Conservation (phyloP, 495 filamentous ascomycete genomes). For the Margaritispora aquatica region DNA sequence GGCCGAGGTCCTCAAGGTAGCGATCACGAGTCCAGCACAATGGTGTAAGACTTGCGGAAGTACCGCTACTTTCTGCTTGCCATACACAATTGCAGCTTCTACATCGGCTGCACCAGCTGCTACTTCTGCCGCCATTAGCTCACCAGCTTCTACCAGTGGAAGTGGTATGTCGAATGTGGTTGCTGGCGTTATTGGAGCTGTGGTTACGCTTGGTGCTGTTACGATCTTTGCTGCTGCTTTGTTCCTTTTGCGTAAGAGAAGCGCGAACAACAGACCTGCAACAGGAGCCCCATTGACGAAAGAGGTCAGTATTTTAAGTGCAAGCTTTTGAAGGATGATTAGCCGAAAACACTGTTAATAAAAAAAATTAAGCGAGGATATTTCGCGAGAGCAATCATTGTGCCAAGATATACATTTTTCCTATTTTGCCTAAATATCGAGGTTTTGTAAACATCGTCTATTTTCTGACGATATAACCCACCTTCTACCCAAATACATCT, state of each 20-base stretch:
- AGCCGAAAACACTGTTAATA: too few species aligned
- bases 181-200: slow-evolving; percentile 42
- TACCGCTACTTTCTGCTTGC: slow-evolving; percentile 45
- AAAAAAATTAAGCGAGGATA: too few species aligned
- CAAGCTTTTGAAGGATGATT: too few species aligned
- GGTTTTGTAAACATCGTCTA: too few species aligned
- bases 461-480: too few species aligned
- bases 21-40: slow-evolving; percentile 46
- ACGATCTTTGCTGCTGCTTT: slow-evolving; percentile 31
- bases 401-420: too few species aligned
- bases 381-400: too few species aligned
- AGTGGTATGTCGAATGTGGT: slow-evolving; percentile 35
- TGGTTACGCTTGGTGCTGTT: slow-evolving; percentile 33
- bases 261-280: background rate
- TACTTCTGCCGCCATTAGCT: background rate
- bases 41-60: slow-evolving; percentile 67
- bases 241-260: slow-evolving; percentile 24
- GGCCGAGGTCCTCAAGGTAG: slow-evolving; percentile 47
- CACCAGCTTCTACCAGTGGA: background rate
- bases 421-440: too few species aligned
- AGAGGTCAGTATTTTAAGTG: background rate
- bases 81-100: slow-evolving; percentile 27
- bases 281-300: background rate
- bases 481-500: too few species aligned
- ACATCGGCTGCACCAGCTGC: background rate